These are phyloP conservation scores for Aspergillus avenaceus DNA, from an alignment of 495 filamentous ascomycete genomes.

Conservation along the genomic window DNA sequence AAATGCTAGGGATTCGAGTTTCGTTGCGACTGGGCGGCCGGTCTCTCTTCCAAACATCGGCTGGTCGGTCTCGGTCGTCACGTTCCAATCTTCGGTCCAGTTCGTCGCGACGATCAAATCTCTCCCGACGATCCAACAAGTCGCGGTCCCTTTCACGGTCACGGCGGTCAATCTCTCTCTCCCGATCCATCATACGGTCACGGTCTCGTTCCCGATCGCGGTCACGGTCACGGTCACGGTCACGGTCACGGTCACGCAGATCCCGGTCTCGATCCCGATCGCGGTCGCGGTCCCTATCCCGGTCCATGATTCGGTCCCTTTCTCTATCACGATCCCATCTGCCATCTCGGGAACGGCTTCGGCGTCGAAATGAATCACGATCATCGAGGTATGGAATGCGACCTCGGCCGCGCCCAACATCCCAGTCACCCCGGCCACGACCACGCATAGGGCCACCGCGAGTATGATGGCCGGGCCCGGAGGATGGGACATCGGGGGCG, in stretches of 20 bases:
- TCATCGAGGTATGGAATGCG: conserved; percentile 56
- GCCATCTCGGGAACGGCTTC: conserved; percentile 68
- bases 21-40: conserved; percentile 38
- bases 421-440: conserved; percentile 65
- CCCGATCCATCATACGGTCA: conserved; percentile 31
- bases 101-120: conserved; percentile 46
- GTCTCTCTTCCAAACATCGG: conserved; percentile 52
- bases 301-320: conserved; percentile 19
- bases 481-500: conserved; percentile 57
- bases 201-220: conserved; percentile 20
- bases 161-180: conserved; percentile 30
- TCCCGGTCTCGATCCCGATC: conserved; percentile 30
- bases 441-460: conserved; percentile 57
- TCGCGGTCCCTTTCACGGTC: conserved; percentile 37
- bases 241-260: conserved; percentile 30
- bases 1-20: conserved; percentile 33
- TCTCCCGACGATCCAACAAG: conserved; percentile 33
- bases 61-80: conserved; percentile 54
- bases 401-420: conserved; percentile 54
- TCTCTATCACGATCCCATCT: conserved; percentile 46
- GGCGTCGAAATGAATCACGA: conserved; percentile 50
- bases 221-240: conserved; percentile 22
- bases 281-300: conserved; percentile 41
- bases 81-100: conserved; percentile 36
- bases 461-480: conserved; percentile 43